Base-by-base conservation (phyloP, 805 yeast species). In the Dipodascus albidus region DNA sequence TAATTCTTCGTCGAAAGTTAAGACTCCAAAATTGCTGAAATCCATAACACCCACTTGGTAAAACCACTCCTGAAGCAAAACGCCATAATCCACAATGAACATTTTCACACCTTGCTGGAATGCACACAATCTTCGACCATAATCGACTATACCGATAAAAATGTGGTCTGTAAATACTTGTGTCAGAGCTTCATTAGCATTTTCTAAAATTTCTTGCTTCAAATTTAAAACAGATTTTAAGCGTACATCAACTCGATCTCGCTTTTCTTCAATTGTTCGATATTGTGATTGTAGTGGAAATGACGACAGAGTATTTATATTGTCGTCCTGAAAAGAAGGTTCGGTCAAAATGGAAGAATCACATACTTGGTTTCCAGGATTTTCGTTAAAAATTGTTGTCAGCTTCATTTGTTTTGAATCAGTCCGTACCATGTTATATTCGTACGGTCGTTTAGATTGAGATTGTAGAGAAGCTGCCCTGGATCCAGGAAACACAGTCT, bases 71-170 rank as follows among this genome's bases (percentile, higher is more conserved):
- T 70, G 67, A 24, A 83, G 72, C 0, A 87, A 64, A 0, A 85
- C 75, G 0, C 83, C 87, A 66, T 88, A 93, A 66, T 91, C 96
- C 19, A 91, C 80, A 22, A 93, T 67, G 63, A 77, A 84, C 14
- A 93, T 70, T 54, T 81, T 80, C 6, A 89, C 84, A 60, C 84
- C 96, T 63, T 82, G 78, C 64, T 93, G 99, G 48, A 91, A 73
- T n/a, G 96, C 85, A 14, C 85, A 82, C 20, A 91, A 70, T 48
- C 97, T 70, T 56, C 80, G 76, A 11, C 68, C 63, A 9, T 77
- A 76, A 64, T 91, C 98, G 1, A 87, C 90, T 2, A 91, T 69
- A 0, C 99, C 99, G 6, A 93, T 83, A 62, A 76, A 87, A 0
- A 83, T 79, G 50, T 84, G 78, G 53, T 85, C 79, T 6, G 83